phyloP scores from a whole-genome alignment of 805 yeast species.

The Candida arabinofermentans region DNA sequence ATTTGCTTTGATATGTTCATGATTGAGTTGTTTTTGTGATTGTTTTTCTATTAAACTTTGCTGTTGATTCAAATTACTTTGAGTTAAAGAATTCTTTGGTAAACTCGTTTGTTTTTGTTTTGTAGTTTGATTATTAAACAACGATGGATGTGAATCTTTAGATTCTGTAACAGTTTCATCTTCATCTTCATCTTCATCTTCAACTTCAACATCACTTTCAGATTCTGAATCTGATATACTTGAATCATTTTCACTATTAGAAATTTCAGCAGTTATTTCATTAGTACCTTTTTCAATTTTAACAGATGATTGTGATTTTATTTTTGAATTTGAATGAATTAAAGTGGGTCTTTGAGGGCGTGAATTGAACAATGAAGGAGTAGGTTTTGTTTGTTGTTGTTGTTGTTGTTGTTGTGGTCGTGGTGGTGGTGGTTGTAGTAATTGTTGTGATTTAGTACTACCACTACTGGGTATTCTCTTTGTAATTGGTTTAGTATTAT shows the following conservation, averaged over 20 bases:
- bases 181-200: neutral
- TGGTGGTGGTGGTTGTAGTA: neutral
- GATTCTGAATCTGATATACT: too few species aligned
- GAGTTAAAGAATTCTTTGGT: slow-evolving; percentile 12
- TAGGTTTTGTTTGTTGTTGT: neutral
- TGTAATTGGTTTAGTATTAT: slow-evolving; percentile 4
- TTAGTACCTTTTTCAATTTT: slow-evolving; percentile 17
- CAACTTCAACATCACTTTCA: slow-evolving; percentile 7
- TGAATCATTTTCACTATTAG: slow-evolving; percentile 20
- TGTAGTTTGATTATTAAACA: neutral
- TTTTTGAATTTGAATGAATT: slow-evolving; percentile 1
- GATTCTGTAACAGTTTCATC: too few species aligned
- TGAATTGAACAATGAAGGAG: neutral
- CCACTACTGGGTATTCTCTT: slow-evolving; percentile 5
- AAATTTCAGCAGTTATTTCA: slow-evolving; percentile 27
- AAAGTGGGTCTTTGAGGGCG: slow-evolving; percentile 1
- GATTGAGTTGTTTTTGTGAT: too few species aligned
- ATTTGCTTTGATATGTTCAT: neutral
- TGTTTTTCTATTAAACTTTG: slow-evolving; percentile 10
- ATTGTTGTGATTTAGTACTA: neutral
- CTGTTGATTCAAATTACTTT: slow-evolving; percentile 13
- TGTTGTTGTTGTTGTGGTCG: slow-evolving; percentile 1
- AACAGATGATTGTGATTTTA: slow-evolving; percentile 13
- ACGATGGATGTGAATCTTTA: too few species aligned
- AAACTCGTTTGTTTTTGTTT: neutral